A percentile compares a stretch with the other conserved stretches of the same genome.
Conservation (phyloP, 2,329 filamentous ascomycete genomes). For the Talaromyces atroroseus region DNA sequence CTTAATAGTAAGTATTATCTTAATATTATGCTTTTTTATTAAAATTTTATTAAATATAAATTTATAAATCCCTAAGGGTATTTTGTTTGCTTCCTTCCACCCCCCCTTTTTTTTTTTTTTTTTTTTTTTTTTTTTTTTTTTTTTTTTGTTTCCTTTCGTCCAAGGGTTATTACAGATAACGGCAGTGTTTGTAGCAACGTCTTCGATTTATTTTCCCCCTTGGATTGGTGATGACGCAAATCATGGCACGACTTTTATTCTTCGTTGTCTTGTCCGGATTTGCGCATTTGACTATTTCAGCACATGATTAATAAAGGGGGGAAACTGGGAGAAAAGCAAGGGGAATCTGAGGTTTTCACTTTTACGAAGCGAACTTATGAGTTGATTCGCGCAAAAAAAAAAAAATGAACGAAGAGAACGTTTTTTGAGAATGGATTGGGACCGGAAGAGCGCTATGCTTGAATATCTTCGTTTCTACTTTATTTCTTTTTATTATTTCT, state of each 20-base stretch:
- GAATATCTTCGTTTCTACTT: not conserved
- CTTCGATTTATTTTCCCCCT: not conserved
- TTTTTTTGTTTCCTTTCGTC: not conserved
- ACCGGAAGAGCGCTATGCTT: not conserved
- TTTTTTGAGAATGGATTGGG: not conserved
- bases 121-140: conserved; percentile 11
- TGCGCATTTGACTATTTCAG: not conserved
- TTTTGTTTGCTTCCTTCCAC: too few species aligned
- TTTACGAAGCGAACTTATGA: conserved; percentile 4
- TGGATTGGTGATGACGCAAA: not conserved
- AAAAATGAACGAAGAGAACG: not conserved
- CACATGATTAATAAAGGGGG: not conserved
- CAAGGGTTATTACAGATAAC: not conserved
- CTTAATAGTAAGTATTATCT: too few species aligned
- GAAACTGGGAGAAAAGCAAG: not conserved
- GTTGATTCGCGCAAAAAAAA: conserved; percentile 1
- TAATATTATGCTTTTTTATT: too few species aligned
- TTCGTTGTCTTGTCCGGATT: not conserved
- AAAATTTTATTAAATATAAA: too few species aligned
- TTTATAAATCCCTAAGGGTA: too few species aligned
- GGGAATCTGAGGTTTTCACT: not conserved
- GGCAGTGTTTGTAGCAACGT: not conserved
- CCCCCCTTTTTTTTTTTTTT: too few species aligned
- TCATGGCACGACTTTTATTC: not conserved
- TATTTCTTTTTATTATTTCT: not conserved